Conservation (phyloP, 768 basidiomycete species). For the Lentinula sp. region DNA sequence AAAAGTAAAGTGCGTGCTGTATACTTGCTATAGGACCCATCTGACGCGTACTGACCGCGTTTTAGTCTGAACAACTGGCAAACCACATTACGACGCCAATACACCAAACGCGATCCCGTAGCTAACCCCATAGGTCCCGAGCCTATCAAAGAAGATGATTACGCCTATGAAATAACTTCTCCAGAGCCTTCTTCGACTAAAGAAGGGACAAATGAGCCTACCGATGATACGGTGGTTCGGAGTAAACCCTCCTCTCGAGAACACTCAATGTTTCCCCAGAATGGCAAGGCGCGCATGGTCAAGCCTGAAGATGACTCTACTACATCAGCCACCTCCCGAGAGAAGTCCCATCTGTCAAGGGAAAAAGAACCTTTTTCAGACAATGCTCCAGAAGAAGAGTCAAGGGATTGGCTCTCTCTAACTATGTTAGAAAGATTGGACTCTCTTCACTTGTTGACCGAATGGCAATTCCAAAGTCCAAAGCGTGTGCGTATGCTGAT, state of each 20-base stretch:
- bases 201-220: not conserved
- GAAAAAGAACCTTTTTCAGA: not conserved
- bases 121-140: slow-evolving; percentile 71
- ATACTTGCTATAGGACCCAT: slow-evolving; percentile 6
- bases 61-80: slow-evolving; percentile 74
- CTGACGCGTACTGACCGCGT: slow-evolving; percentile 15
- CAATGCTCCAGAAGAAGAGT: slow-evolving; percentile 18
- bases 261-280: not conserved
- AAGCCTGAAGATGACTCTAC: not conserved
- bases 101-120: slow-evolving; percentile 63
- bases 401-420: slow-evolving; percentile 66
- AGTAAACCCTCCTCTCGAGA: slow-evolving; percentile 3
- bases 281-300: not conserved
- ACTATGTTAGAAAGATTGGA: slow-evolving; percentile 70
- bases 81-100: slow-evolving; percentile 69
- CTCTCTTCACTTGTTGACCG: slow-evolving; percentile 62
- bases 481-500: slow-evolving; percentile 62
- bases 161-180: slow-evolving; percentile 21
- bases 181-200: slow-evolving; percentile 10
- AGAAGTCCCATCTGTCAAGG: not conserved
- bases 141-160: slow-evolving; percentile 26
- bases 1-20: slow-evolving; percentile 60
- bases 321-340: not conserved
- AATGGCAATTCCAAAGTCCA: slow-evolving; percentile 87
- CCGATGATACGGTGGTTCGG: not conserved